Evolutionary conservation across 2,329 filamentous ascomycete species (phyloP).

Genomic region (Passalora sequoiae): DNA sequence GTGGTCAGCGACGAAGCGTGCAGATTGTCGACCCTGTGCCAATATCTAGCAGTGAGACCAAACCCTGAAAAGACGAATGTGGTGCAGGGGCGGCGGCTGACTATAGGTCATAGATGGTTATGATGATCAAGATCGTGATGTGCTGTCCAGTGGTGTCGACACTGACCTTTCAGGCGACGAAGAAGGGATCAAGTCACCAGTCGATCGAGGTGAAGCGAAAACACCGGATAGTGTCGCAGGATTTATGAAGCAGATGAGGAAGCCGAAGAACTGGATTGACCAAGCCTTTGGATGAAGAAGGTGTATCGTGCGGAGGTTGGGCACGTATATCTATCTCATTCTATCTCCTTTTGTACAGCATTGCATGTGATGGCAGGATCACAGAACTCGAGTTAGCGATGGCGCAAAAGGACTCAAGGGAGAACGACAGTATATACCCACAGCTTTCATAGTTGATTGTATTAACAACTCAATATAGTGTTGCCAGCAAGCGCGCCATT

Average conservation of each 20-base stretch:
- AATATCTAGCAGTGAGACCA: slow-evolving; percentile 17
- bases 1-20: slow-evolving; percentile 18
- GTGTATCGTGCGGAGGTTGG: neutral
- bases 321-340: slow-evolving; percentile 5
- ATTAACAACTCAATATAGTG: no score
- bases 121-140: slow-evolving; percentile 14
- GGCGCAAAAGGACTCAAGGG: neutral
- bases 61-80: slow-evolving; percentile 11
- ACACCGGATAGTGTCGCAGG: slow-evolving; percentile 19
- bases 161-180: slow-evolving; percentile 4
- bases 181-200: slow-evolving; percentile 10
- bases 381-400: slow-evolving; percentile 3
- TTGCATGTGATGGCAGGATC: neutral
- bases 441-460: no score
- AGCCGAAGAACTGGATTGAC: slow-evolving; percentile 21
- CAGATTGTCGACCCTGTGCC: slow-evolving; percentile 22
- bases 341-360: slow-evolving; percentile 2
- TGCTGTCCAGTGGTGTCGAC: slow-evolving; percentile 1
- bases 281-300: slow-evolving; percentile 23
- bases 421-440: slow-evolving; percentile 3
- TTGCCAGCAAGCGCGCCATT: no score
- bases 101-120: slow-evolving; percentile 15
- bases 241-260: slow-evolving; percentile 20
- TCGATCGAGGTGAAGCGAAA: slow-evolving; percentile 20
- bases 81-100: slow-evolving; percentile 15